Conservation (phyloP, 306 rosid species). For the Crotalaria pallida region DNA sequence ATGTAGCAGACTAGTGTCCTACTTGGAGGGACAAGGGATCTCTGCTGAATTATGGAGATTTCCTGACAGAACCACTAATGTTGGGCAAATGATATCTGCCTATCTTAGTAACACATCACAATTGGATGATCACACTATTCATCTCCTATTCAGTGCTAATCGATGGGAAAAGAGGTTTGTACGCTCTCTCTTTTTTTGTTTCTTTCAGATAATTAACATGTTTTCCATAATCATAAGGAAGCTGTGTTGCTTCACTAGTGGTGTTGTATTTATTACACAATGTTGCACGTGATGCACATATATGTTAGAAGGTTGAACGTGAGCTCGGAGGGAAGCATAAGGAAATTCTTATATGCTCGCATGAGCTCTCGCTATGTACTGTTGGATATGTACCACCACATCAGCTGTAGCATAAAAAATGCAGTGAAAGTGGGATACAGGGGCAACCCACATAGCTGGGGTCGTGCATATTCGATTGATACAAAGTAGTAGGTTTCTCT, state of each 20-base stretch:
- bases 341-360: too few relatives aligned
- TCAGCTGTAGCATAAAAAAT: neutral
- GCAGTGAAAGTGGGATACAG: neutral
- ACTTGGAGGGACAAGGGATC: constrained; percentile 64
- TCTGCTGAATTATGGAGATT: constrained; percentile 75
- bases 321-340: neutral
- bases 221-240: neutral
- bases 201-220: neutral
- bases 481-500: neutral
- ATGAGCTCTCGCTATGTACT: too few relatives aligned
- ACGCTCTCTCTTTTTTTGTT: neutral
- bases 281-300: neutral
- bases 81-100: constrained; percentile 86
- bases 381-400: too few relatives aligned
- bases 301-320: neutral
- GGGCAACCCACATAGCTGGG: neutral
- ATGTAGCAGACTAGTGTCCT: constrained; percentile 49
- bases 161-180: constrained; percentile 95
- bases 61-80: constrained; percentile 82
- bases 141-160: constrained; percentile 93
- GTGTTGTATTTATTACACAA: neutral
- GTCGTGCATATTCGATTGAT: neutral
- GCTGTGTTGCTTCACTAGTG: constrained; percentile 4
- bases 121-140: constrained; percentile 76
- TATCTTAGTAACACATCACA: constrained; percentile 80